These are phyloP conservation scores for Rubroboletus pulcherrimus DNA, from an alignment of 768 basidiomycete species.

Conservation along the genomic window DNA sequence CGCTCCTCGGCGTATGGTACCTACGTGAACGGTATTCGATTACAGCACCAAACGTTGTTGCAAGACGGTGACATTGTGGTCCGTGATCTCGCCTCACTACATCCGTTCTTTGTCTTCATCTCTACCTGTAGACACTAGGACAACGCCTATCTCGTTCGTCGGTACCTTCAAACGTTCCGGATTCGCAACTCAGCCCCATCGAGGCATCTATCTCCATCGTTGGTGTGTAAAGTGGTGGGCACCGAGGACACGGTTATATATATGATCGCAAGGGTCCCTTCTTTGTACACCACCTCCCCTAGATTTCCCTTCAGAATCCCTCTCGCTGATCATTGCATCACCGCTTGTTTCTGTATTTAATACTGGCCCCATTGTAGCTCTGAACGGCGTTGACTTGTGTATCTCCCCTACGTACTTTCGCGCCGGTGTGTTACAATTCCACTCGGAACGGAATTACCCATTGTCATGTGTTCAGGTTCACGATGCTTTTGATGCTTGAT, in stretches of 20 bases:
- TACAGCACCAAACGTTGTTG: slow-evolving; percentile 36
- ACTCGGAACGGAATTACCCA: not conserved
- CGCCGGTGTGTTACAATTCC: not conserved
- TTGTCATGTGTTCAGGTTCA: not conserved
- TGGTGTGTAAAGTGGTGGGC: slow-evolving; percentile 24
- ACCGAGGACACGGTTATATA: not conserved
- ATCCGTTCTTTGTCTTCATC: slow-evolving; percentile 2
- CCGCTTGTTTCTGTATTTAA: slow-evolving; percentile 4
- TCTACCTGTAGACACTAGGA: slow-evolving; percentile 38
- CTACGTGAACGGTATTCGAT: slow-evolving; percentile 42
- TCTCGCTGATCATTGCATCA: not conserved
- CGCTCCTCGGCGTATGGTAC: slow-evolving; percentile 46
- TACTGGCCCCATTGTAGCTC: not conserved
- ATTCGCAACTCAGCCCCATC: slow-evolving; percentile 45
- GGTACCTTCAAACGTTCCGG: slow-evolving; percentile 37
- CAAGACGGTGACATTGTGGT: slow-evolving; percentile 45
- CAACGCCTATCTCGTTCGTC: slow-evolving; percentile 35
- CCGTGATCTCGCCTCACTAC: slow-evolving; percentile 12
- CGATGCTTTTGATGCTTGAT: not conserved
- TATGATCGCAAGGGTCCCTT: not conserved
- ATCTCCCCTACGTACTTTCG: not conserved
- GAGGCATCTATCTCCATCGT: slow-evolving; percentile 38
- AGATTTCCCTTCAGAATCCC: not conserved
- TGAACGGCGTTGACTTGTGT: not conserved
- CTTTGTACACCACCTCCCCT: not conserved